phyloP scores from a whole-genome alignment of 225 moss, liverwort and hornwort species.

The Sphagnum tenellum region DNA sequence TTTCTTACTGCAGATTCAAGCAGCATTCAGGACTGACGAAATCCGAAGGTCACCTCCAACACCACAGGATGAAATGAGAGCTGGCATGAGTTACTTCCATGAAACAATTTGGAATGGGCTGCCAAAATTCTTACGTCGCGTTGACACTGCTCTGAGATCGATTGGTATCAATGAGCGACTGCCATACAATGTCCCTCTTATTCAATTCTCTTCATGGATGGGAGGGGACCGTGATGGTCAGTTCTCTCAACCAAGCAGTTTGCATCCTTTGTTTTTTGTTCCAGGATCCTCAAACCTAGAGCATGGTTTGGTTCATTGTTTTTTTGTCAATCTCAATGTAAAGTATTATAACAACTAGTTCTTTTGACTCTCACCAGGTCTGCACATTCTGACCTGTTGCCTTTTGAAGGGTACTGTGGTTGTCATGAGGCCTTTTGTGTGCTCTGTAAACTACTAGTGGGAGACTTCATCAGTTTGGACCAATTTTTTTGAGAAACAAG shows the following conservation, averaged over 20 bases:
- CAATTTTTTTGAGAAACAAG: too few species aligned
- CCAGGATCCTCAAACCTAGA: background rate
- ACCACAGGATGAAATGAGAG: constrained; percentile 68
- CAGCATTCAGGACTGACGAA: constrained; percentile 59
- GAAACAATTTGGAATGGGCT: constrained; percentile 64
- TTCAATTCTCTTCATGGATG: constrained; percentile 71
- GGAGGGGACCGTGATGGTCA: constrained; percentile 66
- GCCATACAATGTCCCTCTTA: constrained; percentile 47
- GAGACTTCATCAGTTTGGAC: too few species aligned
- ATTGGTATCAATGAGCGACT: constrained; percentile 56
- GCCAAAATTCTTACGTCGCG: constrained; percentile 55
- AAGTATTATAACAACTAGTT: too few species aligned
- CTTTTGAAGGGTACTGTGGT: background rate
- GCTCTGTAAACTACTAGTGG: background rate
- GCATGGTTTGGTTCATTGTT: background rate
- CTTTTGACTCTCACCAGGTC: too few species aligned
- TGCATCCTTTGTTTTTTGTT: background rate
- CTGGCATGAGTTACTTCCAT: constrained; percentile 64
- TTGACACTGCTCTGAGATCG: constrained; percentile 54
- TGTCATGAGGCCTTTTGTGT: background rate
- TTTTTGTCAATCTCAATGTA: too few species aligned
- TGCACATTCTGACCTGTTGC: too few species aligned
- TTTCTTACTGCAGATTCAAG: constrained; percentile 41
- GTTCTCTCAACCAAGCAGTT: background rate
- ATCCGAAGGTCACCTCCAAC: constrained; percentile 58